Conservation (phyloP, 441 rosid genomes). For the Adansonia rubrostipa region DNA sequence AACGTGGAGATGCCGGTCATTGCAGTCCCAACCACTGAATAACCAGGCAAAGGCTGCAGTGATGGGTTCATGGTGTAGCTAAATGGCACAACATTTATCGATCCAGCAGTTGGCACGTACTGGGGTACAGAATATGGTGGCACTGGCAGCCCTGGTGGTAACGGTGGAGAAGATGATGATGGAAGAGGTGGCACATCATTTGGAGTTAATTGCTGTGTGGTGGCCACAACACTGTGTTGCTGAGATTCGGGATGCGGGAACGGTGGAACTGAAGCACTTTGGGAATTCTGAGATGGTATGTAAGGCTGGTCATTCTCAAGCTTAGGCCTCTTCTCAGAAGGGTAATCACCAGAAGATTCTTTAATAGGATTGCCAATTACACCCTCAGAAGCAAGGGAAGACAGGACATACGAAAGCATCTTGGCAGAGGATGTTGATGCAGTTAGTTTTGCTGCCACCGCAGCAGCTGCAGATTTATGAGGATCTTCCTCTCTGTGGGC, state of each 20-base stretch:
- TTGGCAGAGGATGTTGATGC: constrained; percentile 90
- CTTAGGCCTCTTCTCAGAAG: constrained; percentile 78
- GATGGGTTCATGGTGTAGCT: constrained; percentile 15
- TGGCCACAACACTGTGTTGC: not conserved
- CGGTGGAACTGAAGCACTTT: not conserved
- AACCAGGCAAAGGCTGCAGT: constrained; percentile 21
- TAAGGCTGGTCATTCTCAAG: constrained; percentile 62
- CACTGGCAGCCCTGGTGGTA: constrained; percentile 11
- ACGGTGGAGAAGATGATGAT: constrained; percentile 23
- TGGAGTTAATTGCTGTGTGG: constrained; percentile 14
- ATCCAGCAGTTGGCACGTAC: not conserved
- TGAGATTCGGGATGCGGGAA: constrained; percentile 8
- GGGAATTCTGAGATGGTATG: constrained; percentile 30
- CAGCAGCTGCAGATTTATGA: constrained; percentile 87
- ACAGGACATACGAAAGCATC: constrained; percentile 90
- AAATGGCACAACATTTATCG: constrained; percentile 18
- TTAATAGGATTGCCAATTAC: constrained; percentile 54
- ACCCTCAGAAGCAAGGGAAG: constrained; percentile 91
- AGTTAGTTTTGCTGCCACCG: constrained; percentile 84
- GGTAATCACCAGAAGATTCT: constrained; percentile 52
- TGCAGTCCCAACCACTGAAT: constrained; percentile 12
- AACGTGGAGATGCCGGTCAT: constrained; percentile 7
- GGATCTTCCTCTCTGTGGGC: constrained; percentile 57
- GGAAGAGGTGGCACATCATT: constrained; percentile 29
- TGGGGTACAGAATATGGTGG: constrained; percentile 21